Percentiles rank a stretch among this genome's conserved stretches.
Conservation (phyloP, 2,329 filamentous ascomycete genomes). For the Talaromyces sp. region DNA sequence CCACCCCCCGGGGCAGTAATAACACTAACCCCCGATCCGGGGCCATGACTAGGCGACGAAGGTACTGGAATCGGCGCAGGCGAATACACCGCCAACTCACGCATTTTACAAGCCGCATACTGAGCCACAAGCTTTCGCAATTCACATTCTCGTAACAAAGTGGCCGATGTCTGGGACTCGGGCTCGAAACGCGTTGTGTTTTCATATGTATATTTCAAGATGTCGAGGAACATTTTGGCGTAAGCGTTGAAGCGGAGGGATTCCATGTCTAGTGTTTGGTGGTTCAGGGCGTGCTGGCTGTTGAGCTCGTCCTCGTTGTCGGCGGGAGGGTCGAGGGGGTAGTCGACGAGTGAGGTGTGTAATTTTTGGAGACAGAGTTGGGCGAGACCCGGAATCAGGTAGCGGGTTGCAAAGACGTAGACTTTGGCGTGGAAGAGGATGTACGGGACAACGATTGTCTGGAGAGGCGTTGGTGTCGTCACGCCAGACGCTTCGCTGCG, state of each 20-base stretch:
- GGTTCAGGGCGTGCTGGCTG: neutral
- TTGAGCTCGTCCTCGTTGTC: conserved; percentile 22
- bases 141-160: conserved; percentile 39
- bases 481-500: neutral
- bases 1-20: conserved; percentile 21
- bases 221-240: conserved; percentile 36
- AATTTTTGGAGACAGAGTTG: conserved; percentile 41
- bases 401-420: conserved; percentile 43
- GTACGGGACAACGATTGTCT: conserved; percentile 32
- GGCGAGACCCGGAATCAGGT: conserved; percentile 39
- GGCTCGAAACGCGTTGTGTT: conserved; percentile 41
- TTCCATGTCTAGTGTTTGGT: conserved; percentile 9
- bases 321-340: conserved; percentile 26
- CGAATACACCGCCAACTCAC: conserved; percentile 35
- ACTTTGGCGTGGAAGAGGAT: conserved; percentile 44
- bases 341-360: conserved; percentile 35
- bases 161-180: conserved; percentile 34
- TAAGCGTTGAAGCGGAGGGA: conserved; percentile 28
- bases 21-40: conserved; percentile 12
- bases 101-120: conserved; percentile 41
- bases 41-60: conserved; percentile 15
- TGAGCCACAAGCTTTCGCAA: conserved; percentile 40
- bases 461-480: conserved; percentile 2
- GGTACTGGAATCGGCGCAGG: conserved; percentile 18
- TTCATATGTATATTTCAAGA: conserved; percentile 39